Base-by-base conservation (phyloP, 768 basidiomycete genomes). In the Pulveroboletus sp. region DNA sequence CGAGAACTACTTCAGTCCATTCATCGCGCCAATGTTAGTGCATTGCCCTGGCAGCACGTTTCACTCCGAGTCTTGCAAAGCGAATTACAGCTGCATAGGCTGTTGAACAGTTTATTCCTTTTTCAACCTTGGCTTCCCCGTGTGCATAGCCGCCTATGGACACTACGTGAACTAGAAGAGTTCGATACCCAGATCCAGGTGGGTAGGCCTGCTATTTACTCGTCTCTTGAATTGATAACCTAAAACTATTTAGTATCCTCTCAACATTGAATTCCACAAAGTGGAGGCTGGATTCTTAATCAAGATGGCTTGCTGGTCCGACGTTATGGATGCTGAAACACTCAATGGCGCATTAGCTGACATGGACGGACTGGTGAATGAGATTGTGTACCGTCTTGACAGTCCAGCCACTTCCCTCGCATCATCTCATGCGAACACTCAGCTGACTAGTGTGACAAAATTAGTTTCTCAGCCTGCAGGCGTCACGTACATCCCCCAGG, bases 101-200 rank as follows among this genome's bases (percentile, higher is more conserved):
- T 77, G 10, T 76, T 73, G 65, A 73, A 73, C 42, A 71, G 70
- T 50, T 57, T 78, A 36, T 76, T 78, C 53, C 58, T 77, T 10
- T 77, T 73, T 57, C 75, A 77, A 48, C 71, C 72, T 46, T 46
- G 35, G 45, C 30, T 15, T 33, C 37, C 49, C 10, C 17, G 6
- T 24, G 31, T 14, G 10, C 30, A 28, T 9, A 51, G 43, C 43
- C 26, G 47, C 17, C 21, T 64, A 2, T 69, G 68, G 69, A 49
- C 46, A 35, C 30, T 68, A 45, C 51, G 55, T 43, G 53, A 46
- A 21, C 51, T 33, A 11, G 53, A 39, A 24, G 63, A 50, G 13
- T 52, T 55, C 21, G 53, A 51, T 28, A 41, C 57, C 26, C 59
- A 54, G 21, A 39, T 59, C 41, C 73, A 59, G 70, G 76, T 74